These are phyloP conservation scores for Allantophomopsis lycopodina DNA, from an alignment of 2,329 filamentous ascomycete genomes.

Conservation along the genomic window DNA sequence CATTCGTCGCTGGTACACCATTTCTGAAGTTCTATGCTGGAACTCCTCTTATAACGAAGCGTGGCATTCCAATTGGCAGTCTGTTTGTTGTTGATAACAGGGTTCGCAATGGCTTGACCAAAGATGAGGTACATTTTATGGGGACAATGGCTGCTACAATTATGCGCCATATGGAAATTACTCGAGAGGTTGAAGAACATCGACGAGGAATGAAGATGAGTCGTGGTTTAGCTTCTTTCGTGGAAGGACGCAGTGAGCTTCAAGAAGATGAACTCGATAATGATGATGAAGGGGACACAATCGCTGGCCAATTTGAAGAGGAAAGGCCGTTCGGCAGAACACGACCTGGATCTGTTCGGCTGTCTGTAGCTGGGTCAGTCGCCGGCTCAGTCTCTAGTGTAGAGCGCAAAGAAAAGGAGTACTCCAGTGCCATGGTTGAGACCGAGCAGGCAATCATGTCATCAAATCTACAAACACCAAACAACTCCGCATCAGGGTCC, in stretches of 20 bases:
- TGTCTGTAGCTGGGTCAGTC: conserved; percentile 3
- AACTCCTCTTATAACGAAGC: conserved; percentile 18
- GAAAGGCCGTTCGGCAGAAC: conserved; percentile 6
- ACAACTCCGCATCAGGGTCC: neutral
- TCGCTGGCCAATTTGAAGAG: conserved; percentile 15
- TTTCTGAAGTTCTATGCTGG: conserved; percentile 17
- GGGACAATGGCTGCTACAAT: conserved; percentile 40
- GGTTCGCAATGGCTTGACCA: conserved; percentile 33
- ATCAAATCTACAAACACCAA: neutral
- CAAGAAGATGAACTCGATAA: conserved; percentile 13
- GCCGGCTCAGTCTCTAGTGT: conserved; percentile 4
- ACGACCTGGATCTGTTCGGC: conserved; percentile 7
- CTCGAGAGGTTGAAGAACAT: conserved; percentile 35
- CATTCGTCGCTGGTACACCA: conserved; percentile 14
- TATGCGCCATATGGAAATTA: conserved; percentile 48
- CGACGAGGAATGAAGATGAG: conserved; percentile 39
- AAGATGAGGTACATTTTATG: conserved; percentile 37
- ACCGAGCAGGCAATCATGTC: conserved; percentile 7
- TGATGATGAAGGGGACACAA: conserved; percentile 14
- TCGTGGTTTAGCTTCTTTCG: conserved; percentile 37
- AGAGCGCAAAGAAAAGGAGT: conserved; percentile 13
- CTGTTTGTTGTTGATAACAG: conserved; percentile 45
- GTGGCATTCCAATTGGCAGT: conserved; percentile 35
- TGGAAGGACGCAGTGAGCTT: conserved; percentile 26
- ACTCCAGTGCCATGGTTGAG: conserved; percentile 7